Evolutionary conservation across 257 asterid species (phyloP).

Genomic region (Verbascum thapsus): DNA sequence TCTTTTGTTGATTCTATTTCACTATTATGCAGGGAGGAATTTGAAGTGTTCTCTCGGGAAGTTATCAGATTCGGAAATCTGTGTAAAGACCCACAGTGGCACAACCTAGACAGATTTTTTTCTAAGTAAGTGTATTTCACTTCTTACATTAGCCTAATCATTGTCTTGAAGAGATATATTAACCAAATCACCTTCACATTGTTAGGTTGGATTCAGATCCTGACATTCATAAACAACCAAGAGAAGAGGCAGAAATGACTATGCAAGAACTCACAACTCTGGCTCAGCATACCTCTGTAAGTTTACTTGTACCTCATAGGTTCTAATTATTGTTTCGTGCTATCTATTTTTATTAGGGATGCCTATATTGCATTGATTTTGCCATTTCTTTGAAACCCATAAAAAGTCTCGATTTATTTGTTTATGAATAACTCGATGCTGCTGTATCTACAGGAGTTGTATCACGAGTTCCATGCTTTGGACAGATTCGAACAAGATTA

Average conservation of each 20-base stretch:
- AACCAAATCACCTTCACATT: slow-evolving; percentile 30
- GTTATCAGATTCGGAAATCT: slow-evolving; percentile 87
- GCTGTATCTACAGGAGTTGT: slow-evolving; percentile 72
- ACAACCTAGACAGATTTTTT: slow-evolving; percentile 81
- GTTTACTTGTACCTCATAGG: slow-evolving; percentile 31
- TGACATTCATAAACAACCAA: slow-evolving; percentile 55
- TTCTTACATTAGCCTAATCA: slow-evolving; percentile 22
- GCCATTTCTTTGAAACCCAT: background rate
- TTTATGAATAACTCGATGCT: slow-evolving; percentile 26
- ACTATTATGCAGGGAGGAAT: slow-evolving; percentile 76
- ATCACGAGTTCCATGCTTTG: slow-evolving; percentile 91
- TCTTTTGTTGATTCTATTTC: slow-evolving; percentile 22
- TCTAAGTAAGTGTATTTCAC: slow-evolving; percentile 52
- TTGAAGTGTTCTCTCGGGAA: slow-evolving; percentile 86
- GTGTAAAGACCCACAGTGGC: slow-evolving; percentile 99
- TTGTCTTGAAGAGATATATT: slow-evolving; percentile 26
- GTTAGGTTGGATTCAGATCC: slow-evolving; percentile 88
- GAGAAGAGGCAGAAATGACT: slow-evolving; percentile 80
- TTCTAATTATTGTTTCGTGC: slow-evolving; percentile 20
- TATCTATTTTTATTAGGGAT: background rate
- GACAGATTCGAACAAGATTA: slow-evolving; percentile 95
- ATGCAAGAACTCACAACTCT: slow-evolving; percentile 84
- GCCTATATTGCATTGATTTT: background rate
- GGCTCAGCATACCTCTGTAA: slow-evolving; percentile 96
- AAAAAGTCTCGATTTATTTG: slow-evolving; percentile 13